phyloP scores from a whole-genome alignment of 2,329 filamentous ascomycete species.

The Exserohilum turcica region DNA sequence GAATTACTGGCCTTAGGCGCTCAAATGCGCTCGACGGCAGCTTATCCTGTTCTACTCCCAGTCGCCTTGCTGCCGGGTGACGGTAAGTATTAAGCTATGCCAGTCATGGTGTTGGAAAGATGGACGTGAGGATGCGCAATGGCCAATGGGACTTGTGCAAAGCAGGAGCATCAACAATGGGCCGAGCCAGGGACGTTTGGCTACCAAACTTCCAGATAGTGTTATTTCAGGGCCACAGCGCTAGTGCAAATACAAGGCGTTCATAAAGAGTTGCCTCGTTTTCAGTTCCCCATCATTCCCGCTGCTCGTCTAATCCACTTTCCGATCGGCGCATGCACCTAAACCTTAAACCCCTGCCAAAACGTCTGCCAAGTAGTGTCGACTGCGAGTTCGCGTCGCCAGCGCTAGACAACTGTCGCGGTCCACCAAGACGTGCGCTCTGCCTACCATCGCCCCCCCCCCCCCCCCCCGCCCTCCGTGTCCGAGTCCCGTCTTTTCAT shows the following conservation, averaged over 20 bases:
- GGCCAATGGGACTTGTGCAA: neutral
- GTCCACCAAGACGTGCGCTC: slow-evolving; percentile 23
- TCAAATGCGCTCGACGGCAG: too few species aligned
- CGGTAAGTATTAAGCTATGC: too few species aligned
- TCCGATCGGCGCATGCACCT: slow-evolving; percentile 38
- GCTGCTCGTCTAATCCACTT: slow-evolving; percentile 14
- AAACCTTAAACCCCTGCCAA: slow-evolving; percentile 39
- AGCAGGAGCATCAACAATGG: neutral
- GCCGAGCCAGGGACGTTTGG: neutral
- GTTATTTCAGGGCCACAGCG: neutral
- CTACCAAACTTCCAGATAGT: neutral
- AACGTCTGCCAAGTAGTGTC: slow-evolving; percentile 34
- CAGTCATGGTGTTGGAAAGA: too few species aligned
- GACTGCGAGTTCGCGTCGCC: slow-evolving; percentile 40
- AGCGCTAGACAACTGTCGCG: slow-evolving; percentile 39
- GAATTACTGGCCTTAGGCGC: too few species aligned
- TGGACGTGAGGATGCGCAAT: neutral
- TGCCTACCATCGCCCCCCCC: slow-evolving; percentile 20
- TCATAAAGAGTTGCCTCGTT: neutral
- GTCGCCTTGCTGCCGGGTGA: too few species aligned
- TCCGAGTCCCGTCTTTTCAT: slow-evolving; percentile 16
- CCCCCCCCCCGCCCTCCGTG: slow-evolving; percentile 13
- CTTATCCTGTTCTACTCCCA: too few species aligned
- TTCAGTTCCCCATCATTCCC: neutral
- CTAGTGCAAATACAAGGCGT: neutral